Base-by-base conservation (phyloP, 1,284 basidiomycete genomes). In the Ustilago lituana region DNA sequence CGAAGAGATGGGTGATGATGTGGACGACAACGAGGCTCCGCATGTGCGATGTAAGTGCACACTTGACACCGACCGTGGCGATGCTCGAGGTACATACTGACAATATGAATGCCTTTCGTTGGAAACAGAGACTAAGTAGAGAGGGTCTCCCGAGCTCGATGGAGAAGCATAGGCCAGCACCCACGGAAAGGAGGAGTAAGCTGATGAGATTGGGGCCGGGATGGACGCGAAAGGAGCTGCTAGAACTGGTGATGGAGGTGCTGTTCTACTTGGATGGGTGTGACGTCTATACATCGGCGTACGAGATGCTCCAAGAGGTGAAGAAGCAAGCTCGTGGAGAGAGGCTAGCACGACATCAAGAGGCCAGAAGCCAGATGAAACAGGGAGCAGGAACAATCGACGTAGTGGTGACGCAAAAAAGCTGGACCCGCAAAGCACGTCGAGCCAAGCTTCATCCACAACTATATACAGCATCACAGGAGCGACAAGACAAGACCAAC, bases 1-100 rank as follows among this genome's bases (percentile, higher is more conserved):
- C 94, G 0, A 86, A 89, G 10, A 87, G 94, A 19, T 98, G 94
- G 93, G 91, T 89, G 0, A 83, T 97, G 0, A 90, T 87, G 0
- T 97, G 94, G 94, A 38, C 46, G 0, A 20, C 20, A 8, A 50
- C 40, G 0, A 33, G 41, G 23, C 23, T 70, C 17, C 37, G 67
- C 12, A 20, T 70, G 4, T 35, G 49, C 17, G 47, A 63, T 39
- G 55, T 45, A 36, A 63, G 60, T 62, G 12, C 27, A 12, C 12
- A 12, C 27, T 29, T n/a, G n/a, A n/a, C n/a, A n/a, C n/a, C n/a
- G n/a, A n/a, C n/a, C n/a, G n/a, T n/a, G n/a, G n/a, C n/a, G n/a
- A n/a, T n/a, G n/a, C n/a, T n/a, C n/a, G n/a, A n/a, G n/a, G n/a
- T n/a, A n/a, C n/a, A 29, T 29, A 19, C 48, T 51, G n/a, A 35